These are phyloP conservation scores for Mycena metata DNA, from an alignment of 768 basidiomycete genomes.

Conservation along the genomic window DNA sequence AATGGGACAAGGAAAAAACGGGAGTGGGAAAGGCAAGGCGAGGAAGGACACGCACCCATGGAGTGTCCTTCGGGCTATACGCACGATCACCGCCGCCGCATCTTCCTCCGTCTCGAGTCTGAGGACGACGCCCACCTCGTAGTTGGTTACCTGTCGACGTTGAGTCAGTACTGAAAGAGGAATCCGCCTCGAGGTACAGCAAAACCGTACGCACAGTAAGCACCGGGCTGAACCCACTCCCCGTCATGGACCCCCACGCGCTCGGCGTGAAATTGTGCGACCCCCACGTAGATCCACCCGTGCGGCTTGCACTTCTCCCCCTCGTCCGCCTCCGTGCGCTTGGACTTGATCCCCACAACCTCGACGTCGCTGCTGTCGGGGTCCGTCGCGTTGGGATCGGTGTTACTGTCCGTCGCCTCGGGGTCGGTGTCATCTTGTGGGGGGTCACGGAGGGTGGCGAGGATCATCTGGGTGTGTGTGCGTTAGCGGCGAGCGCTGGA, in stretches of 20 bases:
- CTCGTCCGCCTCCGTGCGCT: background rate
- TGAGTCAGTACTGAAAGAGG: background rate
- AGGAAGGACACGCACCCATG: conserved; percentile 66
- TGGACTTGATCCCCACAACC: conserved; percentile 34
- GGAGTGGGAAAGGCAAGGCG: background rate
- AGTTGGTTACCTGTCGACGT: conserved; percentile 64
- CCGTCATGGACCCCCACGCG: conserved; percentile 72
- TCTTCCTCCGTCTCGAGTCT: conserved; percentile 61
- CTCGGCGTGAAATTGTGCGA: conserved; percentile 79
- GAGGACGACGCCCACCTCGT: conserved; percentile 74
- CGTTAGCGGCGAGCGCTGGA: background rate
- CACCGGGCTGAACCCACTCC: conserved; percentile 64
- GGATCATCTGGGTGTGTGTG: conserved; percentile 57
- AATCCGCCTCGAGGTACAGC: background rate
- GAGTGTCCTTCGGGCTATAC: conserved; percentile 62
- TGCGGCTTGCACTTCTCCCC: conserved; percentile 4
- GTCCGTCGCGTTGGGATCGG: conserved; percentile 38
- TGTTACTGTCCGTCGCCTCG: conserved; percentile 48
- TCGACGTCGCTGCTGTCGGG: conserved; percentile 42
- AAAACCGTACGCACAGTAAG: conserved; percentile 54
- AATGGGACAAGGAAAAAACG: background rate
- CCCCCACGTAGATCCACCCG: conserved; percentile 74
- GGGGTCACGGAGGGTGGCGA: conserved; percentile 49
- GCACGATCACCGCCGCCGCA: conserved; percentile 58
- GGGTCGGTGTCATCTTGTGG: conserved; percentile 46